These are phyloP conservation scores for Fusarium decemcellulare DNA, from an alignment of 2,329 filamentous ascomycete species.

Conservation along the genomic window DNA sequence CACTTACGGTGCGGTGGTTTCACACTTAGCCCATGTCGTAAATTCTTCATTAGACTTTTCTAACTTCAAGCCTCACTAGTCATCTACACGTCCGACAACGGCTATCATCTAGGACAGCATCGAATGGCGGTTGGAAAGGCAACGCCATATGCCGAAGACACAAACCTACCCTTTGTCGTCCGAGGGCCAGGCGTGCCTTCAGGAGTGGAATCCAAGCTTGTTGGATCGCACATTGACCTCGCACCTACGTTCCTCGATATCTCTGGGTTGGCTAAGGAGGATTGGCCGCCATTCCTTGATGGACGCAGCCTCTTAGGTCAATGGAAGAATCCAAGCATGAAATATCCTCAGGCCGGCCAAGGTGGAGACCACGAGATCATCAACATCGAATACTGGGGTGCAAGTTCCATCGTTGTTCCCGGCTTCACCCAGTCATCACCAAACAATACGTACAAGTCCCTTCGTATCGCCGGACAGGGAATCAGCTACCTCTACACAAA, in stretches of 20 bases:
- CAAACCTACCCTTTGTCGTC: constrained; percentile 65
- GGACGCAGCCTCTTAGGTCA: constrained; percentile 28
- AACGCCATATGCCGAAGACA: constrained; percentile 66
- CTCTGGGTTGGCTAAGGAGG: constrained; percentile 42
- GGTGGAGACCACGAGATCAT: constrained; percentile 41
- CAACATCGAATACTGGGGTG: constrained; percentile 67
- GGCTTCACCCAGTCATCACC: constrained; percentile 31
- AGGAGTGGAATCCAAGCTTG: constrained; percentile 53
- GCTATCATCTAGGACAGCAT: constrained; percentile 67
- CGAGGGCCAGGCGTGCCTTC: constrained; percentile 62
- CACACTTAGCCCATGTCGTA: too few relatives aligned
- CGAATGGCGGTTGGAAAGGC: constrained; percentile 65
- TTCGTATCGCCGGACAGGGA: constrained; percentile 60
- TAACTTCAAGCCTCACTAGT: constrained; percentile 37
- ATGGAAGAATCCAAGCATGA: constrained; percentile 39
- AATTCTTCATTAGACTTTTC: too few relatives aligned
- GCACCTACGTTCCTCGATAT: constrained; percentile 67
- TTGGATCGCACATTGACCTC: constrained; percentile 68
- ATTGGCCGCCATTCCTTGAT: constrained; percentile 48
- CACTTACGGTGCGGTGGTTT: constrained; percentile 53
- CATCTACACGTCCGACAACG: constrained; percentile 67
- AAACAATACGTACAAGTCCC: constrained; percentile 68
- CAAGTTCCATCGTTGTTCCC: not conserved
- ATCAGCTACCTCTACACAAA: constrained; percentile 69
- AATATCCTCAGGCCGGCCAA: constrained; percentile 6